Evolutionary conservation across 495 filamentous ascomycete genomes (phyloP), one percentile per base, ranked within the genome.

Genomic region (Parathielavia appendiculata): DNA sequence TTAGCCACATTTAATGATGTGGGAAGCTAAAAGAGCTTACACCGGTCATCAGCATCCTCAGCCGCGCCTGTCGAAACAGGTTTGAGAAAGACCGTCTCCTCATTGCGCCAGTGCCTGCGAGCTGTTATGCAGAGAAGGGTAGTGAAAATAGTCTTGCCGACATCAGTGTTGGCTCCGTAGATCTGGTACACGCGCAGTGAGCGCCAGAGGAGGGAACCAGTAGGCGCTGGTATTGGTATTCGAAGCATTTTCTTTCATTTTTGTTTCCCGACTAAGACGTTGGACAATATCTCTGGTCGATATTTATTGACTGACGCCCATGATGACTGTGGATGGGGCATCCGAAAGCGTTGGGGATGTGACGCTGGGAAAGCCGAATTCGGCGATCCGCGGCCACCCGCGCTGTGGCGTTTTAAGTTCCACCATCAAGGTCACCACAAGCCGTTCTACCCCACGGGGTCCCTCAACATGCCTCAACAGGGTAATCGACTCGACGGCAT

Each of bases 111-210:
- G 14, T 54, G 58, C 19, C 54, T 61, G 36, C 68, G 73, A 12
- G 85, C 69, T 1, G 86, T 79, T 63, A 79, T 84, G 67, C 83
- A 86, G 16, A 92, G 77, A 36, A 89, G 67, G 0, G 87, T 89
- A 1, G 85, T 85, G 45, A 87, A 77, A 30, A 92, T 79, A 0
- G 88, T 91, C 72, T 91, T 92, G 56, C 88, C 88, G 36, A 91
- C 87, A 58, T 89, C 80, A 5, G 88, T 91, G 63, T 91, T 91
- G 34, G 88, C 87, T 5, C 88, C 88, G 59, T 87, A 91, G 20
- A 92, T 75, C 64, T 91, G 87, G 56, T 85, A 79, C 13, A 79
- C 76, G 53, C 82, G 79, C 45, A 89, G 73, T 4, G 77, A 79
- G 54, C 79, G 83, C 79, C 83, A 87, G 26, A 90, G 78, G 30